phyloP scores from a whole-genome alignment of 2,329 filamentous ascomycete genomes.

The Raffaelea arxii region DNA sequence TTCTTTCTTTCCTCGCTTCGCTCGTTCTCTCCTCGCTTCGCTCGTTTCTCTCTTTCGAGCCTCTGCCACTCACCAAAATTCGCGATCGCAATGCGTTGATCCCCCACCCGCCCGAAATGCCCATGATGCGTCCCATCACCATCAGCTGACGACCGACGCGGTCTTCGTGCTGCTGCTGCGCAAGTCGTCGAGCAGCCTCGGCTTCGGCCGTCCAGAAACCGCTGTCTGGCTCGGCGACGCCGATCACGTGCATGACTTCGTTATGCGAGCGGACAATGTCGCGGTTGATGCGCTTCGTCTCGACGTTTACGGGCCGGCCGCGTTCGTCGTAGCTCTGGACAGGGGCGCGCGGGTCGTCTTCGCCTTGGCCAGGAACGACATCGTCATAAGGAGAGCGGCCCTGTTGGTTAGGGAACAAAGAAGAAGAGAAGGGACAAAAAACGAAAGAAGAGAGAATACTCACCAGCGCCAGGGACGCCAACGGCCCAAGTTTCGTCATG shows the following conservation, averaged over 20 bases:
- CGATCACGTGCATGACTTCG: slow-evolving; percentile 54
- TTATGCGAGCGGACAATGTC: slow-evolving; percentile 52
- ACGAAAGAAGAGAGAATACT: slow-evolving; percentile 12
- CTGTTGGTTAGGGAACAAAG: no score
- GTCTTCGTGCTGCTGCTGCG: slow-evolving; percentile 38
- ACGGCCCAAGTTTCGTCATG: slow-evolving; percentile 46
- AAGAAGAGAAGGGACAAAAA: background rate
- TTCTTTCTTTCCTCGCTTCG: no score
- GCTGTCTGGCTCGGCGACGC: slow-evolving; percentile 49
- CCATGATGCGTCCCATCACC: slow-evolving; percentile 23
- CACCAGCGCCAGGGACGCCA: slow-evolving; percentile 49
- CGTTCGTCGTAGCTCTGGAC: slow-evolving; percentile 43
- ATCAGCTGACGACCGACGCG: slow-evolving; percentile 30
- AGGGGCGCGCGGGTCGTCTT: slow-evolving; percentile 28
- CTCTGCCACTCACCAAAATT: slow-evolving; percentile 32
- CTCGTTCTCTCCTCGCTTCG: no score
- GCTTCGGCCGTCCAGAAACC: slow-evolving; percentile 21
- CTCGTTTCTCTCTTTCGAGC: background rate
- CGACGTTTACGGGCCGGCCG: slow-evolving; percentile 45
- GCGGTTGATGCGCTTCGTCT: slow-evolving; percentile 44
- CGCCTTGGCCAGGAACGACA: slow-evolving; percentile 39
- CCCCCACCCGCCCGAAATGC: slow-evolving; percentile 39
- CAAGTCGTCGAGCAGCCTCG: slow-evolving; percentile 29
- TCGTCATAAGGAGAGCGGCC: slow-evolving; percentile 53
- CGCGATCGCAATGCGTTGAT: slow-evolving; percentile 42